Percentiles rank a stretch among this genome's conserved stretches.
Evolutionary conservation across 768 basidiomycete species (phyloP).

Genomic region (Termitomyces sp.): DNA sequence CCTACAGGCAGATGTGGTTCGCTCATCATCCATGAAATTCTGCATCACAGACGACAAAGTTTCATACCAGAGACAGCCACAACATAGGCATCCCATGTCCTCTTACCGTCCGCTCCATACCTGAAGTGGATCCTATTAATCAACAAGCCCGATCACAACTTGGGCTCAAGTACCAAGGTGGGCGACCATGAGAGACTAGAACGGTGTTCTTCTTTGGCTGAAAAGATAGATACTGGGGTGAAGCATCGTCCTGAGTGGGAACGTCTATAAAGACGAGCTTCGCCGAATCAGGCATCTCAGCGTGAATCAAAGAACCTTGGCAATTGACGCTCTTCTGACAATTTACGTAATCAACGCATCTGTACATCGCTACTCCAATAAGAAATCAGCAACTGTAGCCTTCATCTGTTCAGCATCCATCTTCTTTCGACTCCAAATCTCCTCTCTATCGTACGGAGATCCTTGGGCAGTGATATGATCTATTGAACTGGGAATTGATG

Average conservation of each 20-base stretch:
- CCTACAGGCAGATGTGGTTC: slow-evolving; percentile 34
- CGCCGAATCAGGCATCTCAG: slow-evolving; percentile 18
- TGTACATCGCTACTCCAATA: slow-evolving; percentile 29
- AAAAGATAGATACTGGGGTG: slow-evolving; percentile 23
- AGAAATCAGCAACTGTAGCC: slow-evolving; percentile 34
- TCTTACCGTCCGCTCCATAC: slow-evolving; percentile 75
- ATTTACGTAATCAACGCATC: too few relatives aligned
- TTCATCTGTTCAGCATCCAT: slow-evolving; percentile 30
- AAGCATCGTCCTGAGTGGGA: slow-evolving; percentile 1
- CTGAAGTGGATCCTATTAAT: slow-evolving; percentile 29
- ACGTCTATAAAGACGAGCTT: slow-evolving; percentile 13
- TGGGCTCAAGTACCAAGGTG: slow-evolving; percentile 58
- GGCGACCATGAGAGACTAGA: slow-evolving; percentile 79
- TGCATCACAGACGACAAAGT: neutral
- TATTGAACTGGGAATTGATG: neutral
- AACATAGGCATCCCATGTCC: slow-evolving; percentile 74
- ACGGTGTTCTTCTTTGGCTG: slow-evolving; percentile 69
- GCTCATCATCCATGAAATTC: neutral
- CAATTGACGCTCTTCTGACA: too few relatives aligned
- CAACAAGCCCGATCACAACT: slow-evolving; percentile 1
- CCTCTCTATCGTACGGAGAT: slow-evolving; percentile 9
- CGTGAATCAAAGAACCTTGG: neutral
- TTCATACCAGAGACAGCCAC: slow-evolving; percentile 76
- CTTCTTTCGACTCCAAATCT: slow-evolving; percentile 26
- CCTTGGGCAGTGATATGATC: neutral